These are phyloP conservation scores for Hortiboletus campestris DNA, from an alignment of 768 basidiomycete genomes.

Conservation along the genomic window DNA sequence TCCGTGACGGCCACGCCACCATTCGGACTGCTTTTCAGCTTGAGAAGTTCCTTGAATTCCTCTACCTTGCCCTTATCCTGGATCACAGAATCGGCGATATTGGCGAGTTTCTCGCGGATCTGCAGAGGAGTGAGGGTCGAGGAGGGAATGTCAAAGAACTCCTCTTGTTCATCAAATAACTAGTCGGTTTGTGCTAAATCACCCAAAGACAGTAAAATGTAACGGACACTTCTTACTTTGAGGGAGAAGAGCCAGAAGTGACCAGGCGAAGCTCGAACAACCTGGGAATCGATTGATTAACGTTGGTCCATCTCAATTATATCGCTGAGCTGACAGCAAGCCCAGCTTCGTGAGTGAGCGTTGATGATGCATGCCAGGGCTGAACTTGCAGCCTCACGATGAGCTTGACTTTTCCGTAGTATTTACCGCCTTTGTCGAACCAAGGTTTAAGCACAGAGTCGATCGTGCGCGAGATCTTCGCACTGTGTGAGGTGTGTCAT, in stretches of 20 bases:
- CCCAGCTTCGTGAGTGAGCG: slow-evolving; percentile 75
- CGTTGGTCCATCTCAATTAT: not conserved
- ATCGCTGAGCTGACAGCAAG: slow-evolving; percentile 55
- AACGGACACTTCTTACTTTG: slow-evolving; percentile 40
- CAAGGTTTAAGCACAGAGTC: slow-evolving; percentile 60
- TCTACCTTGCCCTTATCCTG: slow-evolving; percentile 44
- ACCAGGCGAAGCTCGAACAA: slow-evolving; percentile 67
- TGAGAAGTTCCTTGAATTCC: slow-evolving; percentile 60
- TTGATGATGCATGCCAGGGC: slow-evolving; percentile 79
- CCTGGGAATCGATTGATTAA: slow-evolving; percentile 38
- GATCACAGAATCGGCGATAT: slow-evolving; percentile 54
- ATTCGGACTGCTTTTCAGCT: slow-evolving; percentile 62
- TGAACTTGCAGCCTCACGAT: slow-evolving; percentile 72
- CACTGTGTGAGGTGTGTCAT: slow-evolving; percentile 36
- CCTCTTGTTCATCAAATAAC: slow-evolving; percentile 73
- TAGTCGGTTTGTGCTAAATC: slow-evolving; percentile 25
- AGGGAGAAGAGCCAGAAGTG: slow-evolving; percentile 79
- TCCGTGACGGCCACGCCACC: slow-evolving; percentile 82
- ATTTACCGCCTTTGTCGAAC: slow-evolving; percentile 56
- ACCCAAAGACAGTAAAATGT: not conserved
- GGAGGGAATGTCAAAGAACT: slow-evolving; percentile 78
- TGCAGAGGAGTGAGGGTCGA: slow-evolving; percentile 65
- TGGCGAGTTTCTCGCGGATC: slow-evolving; percentile 71
- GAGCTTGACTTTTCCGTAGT: slow-evolving; percentile 69
- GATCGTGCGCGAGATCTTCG: slow-evolving; percentile 59